These are phyloP conservation scores for Anthracocystis walkeri DNA, from an alignment of 1,284 basidiomycete genomes.

Conservation along the genomic window DNA sequence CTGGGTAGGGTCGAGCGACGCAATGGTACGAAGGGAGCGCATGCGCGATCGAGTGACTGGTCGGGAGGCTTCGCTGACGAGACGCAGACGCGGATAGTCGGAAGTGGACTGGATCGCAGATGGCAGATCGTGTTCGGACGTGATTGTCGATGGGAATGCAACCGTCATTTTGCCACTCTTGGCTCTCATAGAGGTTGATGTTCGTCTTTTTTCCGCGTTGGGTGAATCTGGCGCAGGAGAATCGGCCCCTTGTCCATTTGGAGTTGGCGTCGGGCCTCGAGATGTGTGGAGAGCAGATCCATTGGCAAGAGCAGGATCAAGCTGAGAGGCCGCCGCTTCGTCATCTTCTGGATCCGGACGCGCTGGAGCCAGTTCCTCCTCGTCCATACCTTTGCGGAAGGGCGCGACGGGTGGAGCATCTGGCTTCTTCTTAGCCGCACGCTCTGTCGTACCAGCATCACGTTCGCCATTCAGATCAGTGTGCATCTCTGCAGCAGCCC, in stretches of 20 bases:
- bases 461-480: not conserved
- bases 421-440: slow-evolving; percentile 20
- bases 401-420: slow-evolving; percentile 47
- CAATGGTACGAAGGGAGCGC: slow-evolving; percentile 48
- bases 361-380: slow-evolving; percentile 45
- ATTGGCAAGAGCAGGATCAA: slow-evolving; percentile 10
- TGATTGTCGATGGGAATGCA: slow-evolving; percentile 27
- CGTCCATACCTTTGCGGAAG: slow-evolving; percentile 59
- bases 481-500: slow-evolving; percentile 12
- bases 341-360: slow-evolving; percentile 44
- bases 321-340: slow-evolving; percentile 17
- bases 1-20: slow-evolving; percentile 41
- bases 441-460: not conserved
- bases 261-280: slow-evolving; percentile 3
- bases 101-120: slow-evolving; percentile 48
- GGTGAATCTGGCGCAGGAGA: slow-evolving; percentile 12
- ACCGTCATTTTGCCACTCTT: slow-evolving; percentile 14
- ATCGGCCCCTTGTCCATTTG: not conserved
- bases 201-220: not conserved
- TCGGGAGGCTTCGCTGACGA: slow-evolving; percentile 44
- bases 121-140: slow-evolving; percentile 13
- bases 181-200: slow-evolving; percentile 7
- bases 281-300: slow-evolving; percentile 6
- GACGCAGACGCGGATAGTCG: slow-evolving; percentile 47
- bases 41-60: slow-evolving; percentile 37